A percentile compares a stretch with the other conserved stretches of the same genome.
phyloP scores from a whole-genome alignment of 805 yeast genomes.

The Yamadazyma olivae region DNA sequence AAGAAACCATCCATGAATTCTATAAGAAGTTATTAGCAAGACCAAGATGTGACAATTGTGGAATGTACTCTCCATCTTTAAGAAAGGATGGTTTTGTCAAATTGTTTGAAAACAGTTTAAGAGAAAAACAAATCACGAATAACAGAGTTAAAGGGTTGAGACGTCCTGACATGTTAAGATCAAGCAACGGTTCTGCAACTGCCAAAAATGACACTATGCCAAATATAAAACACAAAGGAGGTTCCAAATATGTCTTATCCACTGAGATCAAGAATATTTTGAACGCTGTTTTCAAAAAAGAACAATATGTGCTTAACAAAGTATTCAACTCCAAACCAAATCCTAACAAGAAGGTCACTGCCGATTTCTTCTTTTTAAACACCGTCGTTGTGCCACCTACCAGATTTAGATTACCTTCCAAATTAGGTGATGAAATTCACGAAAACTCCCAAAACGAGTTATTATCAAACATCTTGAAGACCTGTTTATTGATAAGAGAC shows the following conservation, averaged over 20 bases:
- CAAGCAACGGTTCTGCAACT: conserved; percentile 11
- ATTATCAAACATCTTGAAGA: conserved; percentile 72
- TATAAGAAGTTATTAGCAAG: conserved; percentile 71
- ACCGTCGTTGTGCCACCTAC: conserved; percentile 94
- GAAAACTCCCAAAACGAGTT: conserved; percentile 92
- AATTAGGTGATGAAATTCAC: conserved; percentile 93
- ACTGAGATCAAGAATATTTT: conserved; percentile 83
- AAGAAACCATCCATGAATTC: conserved; percentile 65
- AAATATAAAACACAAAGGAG: conserved; percentile 57
- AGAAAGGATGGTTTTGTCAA: conserved; percentile 94
- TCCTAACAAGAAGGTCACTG: conserved; percentile 41
- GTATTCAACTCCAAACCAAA: conserved; percentile 83
- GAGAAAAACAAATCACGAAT: conserved; percentile 75
- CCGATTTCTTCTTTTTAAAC: conserved; percentile 89
- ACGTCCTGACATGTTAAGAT: conserved; percentile 66
- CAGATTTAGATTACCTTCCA: conserved; percentile 93
- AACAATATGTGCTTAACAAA: conserved; percentile 62
- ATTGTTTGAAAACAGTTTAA: conserved; percentile 82
- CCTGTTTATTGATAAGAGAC: conserved; percentile 81
- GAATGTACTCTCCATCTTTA: conserved; percentile 89
- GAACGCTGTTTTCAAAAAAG: conserved; percentile 70
- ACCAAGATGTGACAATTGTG: conserved; percentile 93
- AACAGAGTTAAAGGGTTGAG: conserved; percentile 78
- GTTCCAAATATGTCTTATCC: conserved; percentile 82
- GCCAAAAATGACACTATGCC: conserved; percentile 33